phyloP scores from a whole-genome alignment of 129 eudicot genomes.

The Helichrysum umbraculigerum region DNA sequence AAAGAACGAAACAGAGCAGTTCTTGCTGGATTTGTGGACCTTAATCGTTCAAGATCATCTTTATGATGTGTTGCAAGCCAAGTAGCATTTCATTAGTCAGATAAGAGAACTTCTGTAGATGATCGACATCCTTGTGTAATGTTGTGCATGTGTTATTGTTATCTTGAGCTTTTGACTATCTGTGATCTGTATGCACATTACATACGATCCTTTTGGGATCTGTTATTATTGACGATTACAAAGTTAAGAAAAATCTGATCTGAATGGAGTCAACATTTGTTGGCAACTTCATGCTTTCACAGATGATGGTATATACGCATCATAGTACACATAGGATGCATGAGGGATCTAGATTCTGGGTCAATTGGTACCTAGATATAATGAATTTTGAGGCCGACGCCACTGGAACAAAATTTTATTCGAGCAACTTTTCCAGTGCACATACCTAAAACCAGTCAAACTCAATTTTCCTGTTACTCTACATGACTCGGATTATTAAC shows the following conservation, averaged over 20 bases:
- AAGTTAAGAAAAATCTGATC: not conserved
- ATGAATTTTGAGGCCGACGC: too few species aligned
- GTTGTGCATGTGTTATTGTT: slow-evolving; percentile 2
- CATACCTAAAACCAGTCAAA: too few species aligned
- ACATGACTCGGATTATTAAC: too few species aligned
- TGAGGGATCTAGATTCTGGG: too few species aligned
- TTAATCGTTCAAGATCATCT: slow-evolving; percentile 52
- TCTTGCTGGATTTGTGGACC: slow-evolving; percentile 78
- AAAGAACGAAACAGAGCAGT: slow-evolving; percentile 81
- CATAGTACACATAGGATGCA: too few species aligned
- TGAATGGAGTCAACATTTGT: not conserved
- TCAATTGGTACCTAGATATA: too few species aligned
- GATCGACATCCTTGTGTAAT: not conserved
- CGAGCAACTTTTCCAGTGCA: too few species aligned
- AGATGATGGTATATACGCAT: too few species aligned
- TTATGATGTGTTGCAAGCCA: slow-evolving; percentile 39
- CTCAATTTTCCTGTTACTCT: too few species aligned
- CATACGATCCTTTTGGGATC: not conserved
- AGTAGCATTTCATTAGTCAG: not conserved
- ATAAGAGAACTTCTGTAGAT: not conserved
- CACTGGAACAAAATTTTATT: too few species aligned
- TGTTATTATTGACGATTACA: not conserved
- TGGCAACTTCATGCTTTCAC: not conserved
- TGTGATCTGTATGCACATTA: not conserved
- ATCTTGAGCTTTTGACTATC: not conserved